Evolutionary conservation across 1,284 basidiomycete species (phyloP).

Genomic region (Ganoderma lucidum): DNA sequence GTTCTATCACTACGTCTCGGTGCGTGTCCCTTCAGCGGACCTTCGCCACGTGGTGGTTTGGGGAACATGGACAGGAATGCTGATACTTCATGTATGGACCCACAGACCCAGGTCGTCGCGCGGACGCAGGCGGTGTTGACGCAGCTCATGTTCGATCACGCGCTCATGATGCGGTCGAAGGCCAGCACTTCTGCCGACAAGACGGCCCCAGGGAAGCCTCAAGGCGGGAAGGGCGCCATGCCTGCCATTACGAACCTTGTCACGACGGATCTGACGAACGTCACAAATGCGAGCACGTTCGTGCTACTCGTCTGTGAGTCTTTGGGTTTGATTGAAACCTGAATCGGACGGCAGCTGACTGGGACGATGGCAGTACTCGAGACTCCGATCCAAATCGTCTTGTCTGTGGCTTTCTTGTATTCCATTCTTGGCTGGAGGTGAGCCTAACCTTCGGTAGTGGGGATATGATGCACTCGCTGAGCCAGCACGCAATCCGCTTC

Average conservation of each 20-base stretch:
- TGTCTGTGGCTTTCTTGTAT: slow-evolving; percentile 53
- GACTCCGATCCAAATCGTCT: slow-evolving; percentile 44
- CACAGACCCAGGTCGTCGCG: slow-evolving; percentile 43
- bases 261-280: slow-evolving; percentile 43
- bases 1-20: slow-evolving; percentile 42
- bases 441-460: neutral
- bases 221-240: slow-evolving; percentile 45
- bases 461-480: neutral
- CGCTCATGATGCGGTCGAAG: slow-evolving; percentile 71
- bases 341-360: neutral
- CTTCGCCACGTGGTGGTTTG: neutral
- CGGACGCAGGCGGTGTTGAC: slow-evolving; percentile 66
- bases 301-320: slow-evolving; percentile 35
- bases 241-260: slow-evolving; percentile 51
- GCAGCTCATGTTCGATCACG: slow-evolving; percentile 72
- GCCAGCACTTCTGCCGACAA: slow-evolving; percentile 43
- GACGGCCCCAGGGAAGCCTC: slow-evolving; percentile 22
- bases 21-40: slow-evolving; percentile 14
- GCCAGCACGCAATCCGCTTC: slow-evolving; percentile 16
- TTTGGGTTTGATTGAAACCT: neutral
- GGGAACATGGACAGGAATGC: neutral
- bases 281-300: slow-evolving; percentile 43
- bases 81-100: neutral
- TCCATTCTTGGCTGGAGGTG: slow-evolving; percentile 53
- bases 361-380: slow-evolving; percentile 36